Evolutionary conservation across 768 basidiomycete genomes (phyloP).

Genomic region (Heimioporus sp.): DNA sequence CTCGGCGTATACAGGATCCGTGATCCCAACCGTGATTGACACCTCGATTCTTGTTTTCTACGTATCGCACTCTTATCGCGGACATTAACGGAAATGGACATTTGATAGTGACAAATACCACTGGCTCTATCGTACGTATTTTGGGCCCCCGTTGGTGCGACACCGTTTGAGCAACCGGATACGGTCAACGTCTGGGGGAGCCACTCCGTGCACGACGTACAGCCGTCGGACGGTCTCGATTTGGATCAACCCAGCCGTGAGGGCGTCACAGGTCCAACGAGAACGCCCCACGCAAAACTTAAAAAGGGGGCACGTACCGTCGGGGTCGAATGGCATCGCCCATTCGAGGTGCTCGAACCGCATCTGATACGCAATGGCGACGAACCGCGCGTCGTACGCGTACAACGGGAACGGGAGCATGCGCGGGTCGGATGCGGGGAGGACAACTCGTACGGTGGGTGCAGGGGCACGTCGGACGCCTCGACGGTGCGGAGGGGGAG

Average conservation of each 20-base stretch:
- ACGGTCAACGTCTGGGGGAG: conserved; percentile 36
- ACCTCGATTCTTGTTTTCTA: not conserved
- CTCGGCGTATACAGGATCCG: conserved; percentile 3
- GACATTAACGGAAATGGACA: conserved; percentile 10
- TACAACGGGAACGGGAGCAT: conserved; percentile 40
- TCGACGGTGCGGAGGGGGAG: conserved; percentile 19
- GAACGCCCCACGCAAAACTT: no score
- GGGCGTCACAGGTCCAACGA: no score
- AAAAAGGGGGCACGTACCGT: conserved; percentile 37
- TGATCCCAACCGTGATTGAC: not conserved
- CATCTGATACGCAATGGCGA: conserved; percentile 24
- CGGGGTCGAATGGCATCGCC: conserved; percentile 47
- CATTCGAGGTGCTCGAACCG: conserved; percentile 29
- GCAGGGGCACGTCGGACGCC: conserved; percentile 9
- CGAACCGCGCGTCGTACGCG: conserved; percentile 45
- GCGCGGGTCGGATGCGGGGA: conserved; percentile 5
- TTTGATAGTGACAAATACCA: not conserved
- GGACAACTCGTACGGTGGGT: conserved; percentile 45
- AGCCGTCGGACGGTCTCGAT: conserved; percentile 45
- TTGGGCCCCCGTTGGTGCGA: no score
- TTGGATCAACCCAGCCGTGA: conserved; percentile 47
- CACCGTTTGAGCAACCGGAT: conserved; percentile 26
- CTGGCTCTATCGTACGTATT: not conserved
- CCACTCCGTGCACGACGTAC: conserved; percentile 26
- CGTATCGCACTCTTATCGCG: not conserved